Percentiles rank a stretch among this genome's conserved stretches.
Evolutionary conservation across 2,329 filamentous ascomycete genomes (phyloP).

Genomic region (Calonectria pseudoturangicola): DNA sequence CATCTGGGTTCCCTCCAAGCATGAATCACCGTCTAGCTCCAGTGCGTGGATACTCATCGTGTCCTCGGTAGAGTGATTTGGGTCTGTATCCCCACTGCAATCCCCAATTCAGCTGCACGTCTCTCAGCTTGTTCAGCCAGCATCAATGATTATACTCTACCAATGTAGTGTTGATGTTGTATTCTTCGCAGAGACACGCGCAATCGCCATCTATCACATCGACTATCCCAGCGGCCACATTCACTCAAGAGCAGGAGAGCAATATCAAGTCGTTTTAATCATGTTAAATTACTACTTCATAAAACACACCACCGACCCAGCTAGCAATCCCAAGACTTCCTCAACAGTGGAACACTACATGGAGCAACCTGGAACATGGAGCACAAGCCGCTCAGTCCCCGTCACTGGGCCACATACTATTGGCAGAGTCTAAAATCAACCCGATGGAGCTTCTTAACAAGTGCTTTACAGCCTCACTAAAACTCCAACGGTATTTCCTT

Average conservation of each 20-base stretch:
- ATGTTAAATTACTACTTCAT: slow-evolving; percentile 39
- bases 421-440: slow-evolving; percentile 5
- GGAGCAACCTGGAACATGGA: slow-evolving; percentile 21
- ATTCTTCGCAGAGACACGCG: background rate
- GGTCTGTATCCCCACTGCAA: slow-evolving; percentile 5
- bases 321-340: slow-evolving; percentile 22
- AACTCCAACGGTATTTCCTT: background rate
- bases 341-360: slow-evolving; percentile 14
- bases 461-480: background rate
- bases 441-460: background rate
- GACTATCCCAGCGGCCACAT: background rate
- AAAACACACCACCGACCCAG: slow-evolving; percentile 31
- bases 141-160: background rate
- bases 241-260: background rate
- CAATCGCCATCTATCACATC: background rate
- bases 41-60: background rate
- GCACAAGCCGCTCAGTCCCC: slow-evolving; percentile 10
- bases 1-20: background rate
- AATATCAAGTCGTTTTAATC: background rate
- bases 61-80: background rate
- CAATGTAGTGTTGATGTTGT: background rate
- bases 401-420: background rate
- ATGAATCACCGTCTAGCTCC: background rate
- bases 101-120: background rate
- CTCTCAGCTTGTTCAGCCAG: slow-evolving; percentile 5